Conservation (phyloP, 2,329 filamentous ascomycete genomes). For the Corniculantispora saksenae region DNA sequence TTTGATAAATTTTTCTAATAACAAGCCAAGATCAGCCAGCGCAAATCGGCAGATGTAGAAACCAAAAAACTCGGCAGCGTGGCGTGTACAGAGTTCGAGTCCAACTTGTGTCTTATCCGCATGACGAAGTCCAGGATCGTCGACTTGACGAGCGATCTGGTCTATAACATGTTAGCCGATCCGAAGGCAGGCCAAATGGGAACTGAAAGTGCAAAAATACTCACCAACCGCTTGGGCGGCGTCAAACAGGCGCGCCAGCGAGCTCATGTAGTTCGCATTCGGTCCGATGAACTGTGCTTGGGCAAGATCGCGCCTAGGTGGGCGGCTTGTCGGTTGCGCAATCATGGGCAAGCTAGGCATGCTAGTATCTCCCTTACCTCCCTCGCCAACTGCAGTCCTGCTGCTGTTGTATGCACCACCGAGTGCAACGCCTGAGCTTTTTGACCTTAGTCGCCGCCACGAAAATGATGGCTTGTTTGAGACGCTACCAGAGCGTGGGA, state of each 20-base stretch:
- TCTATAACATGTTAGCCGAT: constrained; percentile 51
- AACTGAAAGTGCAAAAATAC: constrained; percentile 29
- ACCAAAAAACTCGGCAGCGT: constrained; percentile 95
- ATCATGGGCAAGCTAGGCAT: constrained; percentile 80
- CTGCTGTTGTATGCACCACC: constrained; percentile 47
- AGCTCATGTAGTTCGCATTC: constrained; percentile 87
- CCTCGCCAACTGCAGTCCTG: constrained; percentile 25
- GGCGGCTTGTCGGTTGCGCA: constrained; percentile 61
- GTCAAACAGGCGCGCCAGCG: constrained; percentile 87
- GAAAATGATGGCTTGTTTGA: constrained; percentile 72
- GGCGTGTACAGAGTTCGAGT: constrained; percentile 86
- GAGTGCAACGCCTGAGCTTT: constrained; percentile 73
- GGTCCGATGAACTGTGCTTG: constrained; percentile 76
- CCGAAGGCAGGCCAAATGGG: neutral
- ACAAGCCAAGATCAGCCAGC: constrained; percentile 76
- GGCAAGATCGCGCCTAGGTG: constrained; percentile 69
- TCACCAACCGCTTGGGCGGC: constrained; percentile 89
- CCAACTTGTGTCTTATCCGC: constrained; percentile 94
- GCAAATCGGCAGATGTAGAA: constrained; percentile 97
- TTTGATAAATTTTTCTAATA: constrained; percentile 97
- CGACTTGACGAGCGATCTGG: constrained; percentile 93
- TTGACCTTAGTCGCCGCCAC: constrained; percentile 86
- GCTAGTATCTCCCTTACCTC: constrained; percentile 39
- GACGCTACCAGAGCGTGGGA: constrained; percentile 60
- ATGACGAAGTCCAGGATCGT: constrained; percentile 88